These are phyloP conservation scores for Exserohilum turcica DNA, from an alignment of 2,329 filamentous ascomycete genomes.

Conservation along the genomic window DNA sequence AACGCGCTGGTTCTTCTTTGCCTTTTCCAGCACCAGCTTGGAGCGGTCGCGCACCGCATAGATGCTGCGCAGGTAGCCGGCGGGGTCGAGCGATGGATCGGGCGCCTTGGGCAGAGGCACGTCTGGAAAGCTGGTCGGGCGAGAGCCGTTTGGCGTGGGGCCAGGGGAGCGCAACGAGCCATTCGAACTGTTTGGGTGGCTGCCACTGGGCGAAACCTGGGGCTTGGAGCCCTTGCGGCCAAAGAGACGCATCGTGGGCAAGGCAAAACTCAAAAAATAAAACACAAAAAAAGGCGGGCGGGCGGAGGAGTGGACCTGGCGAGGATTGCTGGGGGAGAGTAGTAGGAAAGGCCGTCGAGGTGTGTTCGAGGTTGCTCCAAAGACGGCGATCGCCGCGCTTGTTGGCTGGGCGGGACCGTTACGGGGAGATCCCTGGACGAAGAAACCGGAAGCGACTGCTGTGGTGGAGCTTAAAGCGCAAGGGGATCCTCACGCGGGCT, in stretches of 20 bases:
- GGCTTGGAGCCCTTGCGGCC: slow-evolving; percentile 56
- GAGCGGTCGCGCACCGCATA: slow-evolving; percentile 83
- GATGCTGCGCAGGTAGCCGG: slow-evolving; percentile 87
- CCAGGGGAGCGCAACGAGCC: slow-evolving; percentile 57
- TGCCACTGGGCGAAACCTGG: slow-evolving; percentile 39
- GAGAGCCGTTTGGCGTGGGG: slow-evolving; percentile 50
- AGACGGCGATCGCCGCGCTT: slow-evolving; percentile 28
- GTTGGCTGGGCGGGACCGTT: slow-evolving; percentile 28
- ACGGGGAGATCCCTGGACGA: slow-evolving; percentile 27
- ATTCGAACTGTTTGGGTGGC: slow-evolving; percentile 53
- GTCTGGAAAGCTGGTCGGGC: slow-evolving; percentile 65
- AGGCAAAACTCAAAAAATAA: neutral
- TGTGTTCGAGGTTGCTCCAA: slow-evolving; percentile 15
- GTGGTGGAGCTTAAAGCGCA: slow-evolving; percentile 12
- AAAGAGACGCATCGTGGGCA: slow-evolving; percentile 57
- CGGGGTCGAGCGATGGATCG: slow-evolving; percentile 85
- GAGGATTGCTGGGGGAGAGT: slow-evolving; percentile 12
- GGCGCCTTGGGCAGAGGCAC: slow-evolving; percentile 82
- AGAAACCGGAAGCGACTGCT: slow-evolving; percentile 19
- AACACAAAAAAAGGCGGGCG: neutral
- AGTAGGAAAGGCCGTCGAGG: slow-evolving; percentile 7
- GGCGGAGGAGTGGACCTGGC: slow-evolving; percentile 11
- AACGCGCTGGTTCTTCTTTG: slow-evolving; percentile 77
- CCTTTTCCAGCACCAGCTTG: slow-evolving; percentile 74
- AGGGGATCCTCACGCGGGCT: slow-evolving; percentile 12